These are phyloP conservation scores for Fusarium sp. DNA, from an alignment of 2,329 filamentous ascomycete genomes.

Conservation along the genomic window DNA sequence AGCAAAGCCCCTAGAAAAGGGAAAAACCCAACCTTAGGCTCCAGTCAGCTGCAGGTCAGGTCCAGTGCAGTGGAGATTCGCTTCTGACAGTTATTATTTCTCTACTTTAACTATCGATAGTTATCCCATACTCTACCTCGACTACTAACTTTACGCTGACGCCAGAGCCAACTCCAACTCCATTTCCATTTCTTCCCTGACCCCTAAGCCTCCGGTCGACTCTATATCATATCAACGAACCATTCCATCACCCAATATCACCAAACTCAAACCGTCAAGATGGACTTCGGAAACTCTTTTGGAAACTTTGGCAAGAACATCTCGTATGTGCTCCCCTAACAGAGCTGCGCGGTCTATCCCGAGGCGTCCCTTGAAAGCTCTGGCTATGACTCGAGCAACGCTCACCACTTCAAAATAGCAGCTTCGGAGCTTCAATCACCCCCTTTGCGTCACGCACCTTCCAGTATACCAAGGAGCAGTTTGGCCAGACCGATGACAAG, in stretches of 20 bases:
- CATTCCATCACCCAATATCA: slow-evolving; percentile 9
- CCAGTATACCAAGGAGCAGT: slow-evolving; percentile 97
- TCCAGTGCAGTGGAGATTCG: slow-evolving; percentile 36
- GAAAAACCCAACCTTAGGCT: slow-evolving; percentile 32
- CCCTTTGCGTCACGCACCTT: slow-evolving; percentile 94
- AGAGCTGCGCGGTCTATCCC: slow-evolving; percentile 22
- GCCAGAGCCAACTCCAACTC: slow-evolving; percentile 27
- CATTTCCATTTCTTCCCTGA: slow-evolving; percentile 32
- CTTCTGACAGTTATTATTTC: slow-evolving; percentile 46
- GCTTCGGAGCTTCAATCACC: slow-evolving; percentile 81
- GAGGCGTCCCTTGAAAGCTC: slow-evolving; percentile 12
- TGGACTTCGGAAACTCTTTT: slow-evolving; percentile 70
- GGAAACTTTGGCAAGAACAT: slow-evolving; percentile 66
- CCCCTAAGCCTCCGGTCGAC: slow-evolving; percentile 24
- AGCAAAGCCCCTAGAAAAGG: slow-evolving; percentile 41
- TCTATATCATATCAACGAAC: slow-evolving; percentile 5
- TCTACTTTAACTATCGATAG: slow-evolving; percentile 1
- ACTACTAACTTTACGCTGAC: slow-evolving; percentile 34
- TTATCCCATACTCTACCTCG: slow-evolving; percentile 20
- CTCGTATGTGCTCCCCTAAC: slow-evolving; percentile 54
- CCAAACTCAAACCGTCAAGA: slow-evolving; percentile 44
- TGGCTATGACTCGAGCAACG: slow-evolving; percentile 19
- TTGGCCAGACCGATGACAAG: slow-evolving; percentile 95
- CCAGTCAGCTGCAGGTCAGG: slow-evolving; percentile 15
- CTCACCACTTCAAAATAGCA: slow-evolving; percentile 49